Percentiles rank a stretch among this genome's conserved stretches.
phyloP scores from a whole-genome alignment of 768 basidiomycete genomes.

The Kwoniella sp. region DNA sequence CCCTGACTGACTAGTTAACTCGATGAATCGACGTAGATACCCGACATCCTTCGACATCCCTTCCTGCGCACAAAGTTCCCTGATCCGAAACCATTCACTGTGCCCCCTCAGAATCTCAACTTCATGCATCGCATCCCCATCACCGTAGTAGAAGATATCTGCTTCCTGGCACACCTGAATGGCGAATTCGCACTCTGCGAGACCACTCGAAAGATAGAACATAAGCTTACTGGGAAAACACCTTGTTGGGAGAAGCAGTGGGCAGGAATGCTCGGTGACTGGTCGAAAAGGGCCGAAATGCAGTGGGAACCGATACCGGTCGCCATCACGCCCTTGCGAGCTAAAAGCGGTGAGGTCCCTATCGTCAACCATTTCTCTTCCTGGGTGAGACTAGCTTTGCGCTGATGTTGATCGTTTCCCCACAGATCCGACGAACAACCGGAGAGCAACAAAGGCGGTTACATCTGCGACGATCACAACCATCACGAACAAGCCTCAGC shows the following conservation, averaged over 20 bases:
- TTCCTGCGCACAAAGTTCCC: constrained; percentile 24
- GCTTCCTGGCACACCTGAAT: constrained; percentile 35
- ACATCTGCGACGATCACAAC: not conserved
- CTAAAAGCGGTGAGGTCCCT: constrained; percentile 10
- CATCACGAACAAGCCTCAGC: not conserved
- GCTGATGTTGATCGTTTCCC: too few relatives aligned
- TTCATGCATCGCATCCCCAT: constrained; percentile 13
- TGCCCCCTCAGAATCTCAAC: constrained; percentile 22
- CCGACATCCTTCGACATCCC: constrained; percentile 46
- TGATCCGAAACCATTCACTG: constrained; percentile 24
- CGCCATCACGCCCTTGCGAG: constrained; percentile 15
- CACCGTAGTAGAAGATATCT: constrained; percentile 31
- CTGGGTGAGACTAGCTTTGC: not conserved
- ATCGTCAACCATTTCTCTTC: not conserved
- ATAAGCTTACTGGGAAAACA: constrained; percentile 12
- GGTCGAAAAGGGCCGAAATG: constrained; percentile 38
- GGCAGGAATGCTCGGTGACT: constrained; percentile 38
- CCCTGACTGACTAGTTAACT: too few relatives aligned
- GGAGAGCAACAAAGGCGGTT: not conserved
- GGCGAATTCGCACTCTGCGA: constrained; percentile 34
- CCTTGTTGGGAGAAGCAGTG: constrained; percentile 46
- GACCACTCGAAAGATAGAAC: constrained; percentile 20
- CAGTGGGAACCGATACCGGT: constrained; percentile 37
- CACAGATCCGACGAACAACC: not conserved
- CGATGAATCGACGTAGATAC: constrained; percentile 33